phyloP scores from a whole-genome alignment of 164 flowering plant genomes.

The Nelumbo lutea region DNA sequence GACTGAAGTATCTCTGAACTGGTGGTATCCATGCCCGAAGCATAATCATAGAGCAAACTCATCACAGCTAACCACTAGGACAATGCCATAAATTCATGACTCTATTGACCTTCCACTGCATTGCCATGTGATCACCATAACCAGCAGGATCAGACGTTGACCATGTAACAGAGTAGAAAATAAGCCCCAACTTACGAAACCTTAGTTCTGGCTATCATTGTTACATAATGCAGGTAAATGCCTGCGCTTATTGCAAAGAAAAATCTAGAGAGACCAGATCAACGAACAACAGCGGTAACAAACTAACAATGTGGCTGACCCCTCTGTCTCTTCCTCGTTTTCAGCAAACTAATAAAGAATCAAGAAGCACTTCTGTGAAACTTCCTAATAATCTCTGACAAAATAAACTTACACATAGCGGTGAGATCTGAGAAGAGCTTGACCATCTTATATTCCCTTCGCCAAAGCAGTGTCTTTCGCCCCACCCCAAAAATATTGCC shows the following conservation, averaged over 20 bases:
- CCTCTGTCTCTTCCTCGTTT: constrained; percentile 11
- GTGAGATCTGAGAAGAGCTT: not conserved
- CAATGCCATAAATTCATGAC: constrained; percentile 5
- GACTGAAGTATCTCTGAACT: not conserved
- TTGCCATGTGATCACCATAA: too few species aligned
- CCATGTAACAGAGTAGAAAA: not conserved
- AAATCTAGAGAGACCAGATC: constrained; percentile 13
- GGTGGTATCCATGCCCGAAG: too few species aligned
- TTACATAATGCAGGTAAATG: constrained; percentile 11
- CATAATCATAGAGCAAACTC: too few species aligned
- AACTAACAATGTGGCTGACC: constrained; percentile 22
- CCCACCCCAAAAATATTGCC: constrained; percentile 18
- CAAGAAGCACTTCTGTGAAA: constrained; percentile 18
- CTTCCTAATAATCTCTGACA: constrained; percentile 12
- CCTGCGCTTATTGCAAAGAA: constrained; percentile 24
- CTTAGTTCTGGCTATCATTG: constrained; percentile 4
- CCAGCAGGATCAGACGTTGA: not conserved
- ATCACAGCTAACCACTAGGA: not conserved
- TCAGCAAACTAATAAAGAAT: constrained; percentile 40
- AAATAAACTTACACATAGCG: constrained; percentile 20
- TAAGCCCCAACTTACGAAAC: constrained; percentile 3
- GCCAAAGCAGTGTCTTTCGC: constrained; percentile 9
- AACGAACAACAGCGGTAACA: constrained; percentile 16
- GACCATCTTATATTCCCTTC: constrained; percentile 11
- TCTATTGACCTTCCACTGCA: not conserved